phyloP scores from a whole-genome alignment of 208 protist genomes.

The Jaenimonas drosophilae region DNA sequence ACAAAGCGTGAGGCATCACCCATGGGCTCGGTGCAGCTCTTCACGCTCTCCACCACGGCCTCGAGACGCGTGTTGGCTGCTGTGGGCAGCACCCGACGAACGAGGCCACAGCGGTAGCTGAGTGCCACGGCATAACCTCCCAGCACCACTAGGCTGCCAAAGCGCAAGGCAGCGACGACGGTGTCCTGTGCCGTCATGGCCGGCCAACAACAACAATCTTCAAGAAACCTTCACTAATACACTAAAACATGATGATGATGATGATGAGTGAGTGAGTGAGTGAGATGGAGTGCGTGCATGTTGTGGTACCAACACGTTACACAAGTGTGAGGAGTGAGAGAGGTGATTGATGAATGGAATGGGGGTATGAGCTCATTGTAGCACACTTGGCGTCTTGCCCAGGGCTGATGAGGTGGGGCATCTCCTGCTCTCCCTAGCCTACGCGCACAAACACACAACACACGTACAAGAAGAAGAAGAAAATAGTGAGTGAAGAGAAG shows the following conservation, averaged over 20 bases:
- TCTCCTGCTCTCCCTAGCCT: too few relatives aligned
- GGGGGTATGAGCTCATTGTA: neutral
- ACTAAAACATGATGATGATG: neutral
- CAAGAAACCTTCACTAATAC: too few relatives aligned
- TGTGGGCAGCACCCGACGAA: conserved; percentile 21
- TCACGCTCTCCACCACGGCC: conserved; percentile 33
- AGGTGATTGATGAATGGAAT: neutral
- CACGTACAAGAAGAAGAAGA: neutral
- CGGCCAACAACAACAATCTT: too few relatives aligned
- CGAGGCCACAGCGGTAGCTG: conserved; percentile 43
- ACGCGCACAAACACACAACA: too few relatives aligned
- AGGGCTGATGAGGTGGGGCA: too few relatives aligned
- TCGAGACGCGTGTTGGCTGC: conserved; percentile 17
- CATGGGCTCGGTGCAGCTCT: conserved; percentile 42
- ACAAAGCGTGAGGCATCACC: conserved; percentile 35
- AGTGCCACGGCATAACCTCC: conserved; percentile 46
- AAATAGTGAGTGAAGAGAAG: neutral
- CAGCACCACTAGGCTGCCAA: conserved; percentile 31
- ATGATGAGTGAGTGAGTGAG: neutral
- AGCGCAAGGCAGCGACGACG: too few relatives aligned
- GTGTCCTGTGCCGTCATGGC: too few relatives aligned
- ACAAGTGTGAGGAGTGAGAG: too few relatives aligned
- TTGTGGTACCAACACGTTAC: too few relatives aligned
- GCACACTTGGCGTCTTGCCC: too few relatives aligned
- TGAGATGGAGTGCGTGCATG: neutral